Conservation (phyloP, 768 basidiomycete species). For the Pisolithus tinctorius region DNA sequence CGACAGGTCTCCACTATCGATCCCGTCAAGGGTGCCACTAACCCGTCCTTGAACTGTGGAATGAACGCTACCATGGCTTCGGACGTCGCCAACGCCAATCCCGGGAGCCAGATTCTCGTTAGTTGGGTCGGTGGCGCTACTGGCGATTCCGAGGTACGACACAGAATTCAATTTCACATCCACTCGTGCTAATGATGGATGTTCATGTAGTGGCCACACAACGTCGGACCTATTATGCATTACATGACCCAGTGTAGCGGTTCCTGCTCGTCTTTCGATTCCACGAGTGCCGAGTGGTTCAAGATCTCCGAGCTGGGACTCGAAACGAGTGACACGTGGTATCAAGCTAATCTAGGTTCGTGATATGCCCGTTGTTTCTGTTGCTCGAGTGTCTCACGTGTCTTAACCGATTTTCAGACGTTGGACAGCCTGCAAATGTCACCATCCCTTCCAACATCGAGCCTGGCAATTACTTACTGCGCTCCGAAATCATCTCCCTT, state of each 20-base stretch:
- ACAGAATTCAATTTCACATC: not conserved
- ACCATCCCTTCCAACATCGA: slow-evolving; percentile 45
- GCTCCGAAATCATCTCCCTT: slow-evolving; percentile 73
- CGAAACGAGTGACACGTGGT: slow-evolving; percentile 37
- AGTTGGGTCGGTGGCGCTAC: slow-evolving; percentile 43
- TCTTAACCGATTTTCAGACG: slow-evolving; percentile 19
- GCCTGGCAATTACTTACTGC: slow-evolving; percentile 65
- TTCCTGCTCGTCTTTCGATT: slow-evolving; percentile 50
- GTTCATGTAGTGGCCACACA: slow-evolving; percentile 40
- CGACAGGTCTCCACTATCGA: slow-evolving; percentile 36
- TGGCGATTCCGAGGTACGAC: slow-evolving; percentile 22
- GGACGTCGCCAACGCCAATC: slow-evolving; percentile 45
- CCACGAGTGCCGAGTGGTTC: slow-evolving; percentile 59
- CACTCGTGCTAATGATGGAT: not conserved
- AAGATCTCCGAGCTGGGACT: slow-evolving; percentile 56
- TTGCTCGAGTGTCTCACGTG: not conserved
- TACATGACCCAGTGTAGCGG: slow-evolving; percentile 63
- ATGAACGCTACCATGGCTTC: slow-evolving; percentile 40
- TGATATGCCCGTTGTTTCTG: slow-evolving; percentile 16
- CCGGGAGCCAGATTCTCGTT: slow-evolving; percentile 48
- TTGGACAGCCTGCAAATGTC: slow-evolving; percentile 32
- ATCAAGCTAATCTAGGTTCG: slow-evolving; percentile 37
- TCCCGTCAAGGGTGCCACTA: slow-evolving; percentile 50
- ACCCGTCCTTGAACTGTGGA: slow-evolving; percentile 55
- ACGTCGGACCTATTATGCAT: slow-evolving; percentile 61